Percentiles rank a stretch among this genome's conserved stretches.
Evolutionary conservation across 2,329 filamentous ascomycete species (phyloP).

Genomic region (Fusarium hostae): DNA sequence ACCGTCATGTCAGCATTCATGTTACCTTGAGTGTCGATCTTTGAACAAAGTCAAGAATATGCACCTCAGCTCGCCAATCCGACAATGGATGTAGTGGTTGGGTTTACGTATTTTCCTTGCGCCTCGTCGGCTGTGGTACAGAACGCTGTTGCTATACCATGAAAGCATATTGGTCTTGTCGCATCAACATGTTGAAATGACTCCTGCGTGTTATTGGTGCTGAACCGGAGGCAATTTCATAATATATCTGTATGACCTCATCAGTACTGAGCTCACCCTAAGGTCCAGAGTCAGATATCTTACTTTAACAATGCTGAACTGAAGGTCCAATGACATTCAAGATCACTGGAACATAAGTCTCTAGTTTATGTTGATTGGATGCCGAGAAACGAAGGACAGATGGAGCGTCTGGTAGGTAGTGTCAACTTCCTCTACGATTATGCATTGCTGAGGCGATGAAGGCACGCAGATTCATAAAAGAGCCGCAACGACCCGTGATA

Average conservation of each 20-base stretch:
- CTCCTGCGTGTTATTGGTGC: conserved; percentile 74
- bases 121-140: conserved; percentile 58
- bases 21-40: conserved; percentile 37
- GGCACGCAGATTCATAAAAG: conserved; percentile 72
- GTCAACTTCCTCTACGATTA: not conserved
- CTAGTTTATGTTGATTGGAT: conserved; percentile 60
- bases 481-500: conserved; percentile 73
- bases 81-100: conserved; percentile 18
- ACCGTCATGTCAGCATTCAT: conserved; percentile 19
- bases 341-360: conserved; percentile 66
- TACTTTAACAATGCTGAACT: conserved; percentile 77
- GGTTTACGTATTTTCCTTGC: conserved; percentile 27
- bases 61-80: conserved; percentile 32
- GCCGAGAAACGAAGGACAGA: conserved; percentile 65
- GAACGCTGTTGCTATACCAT: conserved; percentile 71
- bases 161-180: conserved; percentile 49
- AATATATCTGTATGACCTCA: conserved; percentile 65
- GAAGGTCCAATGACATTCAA: conserved; percentile 73
- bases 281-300: conserved; percentile 39
- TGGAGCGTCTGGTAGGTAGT: conserved; percentile 52
- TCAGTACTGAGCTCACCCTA: not conserved
- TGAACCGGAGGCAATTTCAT: conserved; percentile 70
- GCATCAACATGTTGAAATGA: conserved; percentile 70
- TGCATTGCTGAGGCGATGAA: conserved; percentile 46
- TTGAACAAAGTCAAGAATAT: conserved; percentile 31